A percentile compares a stretch with the other conserved stretches of the same genome.
phyloP scores from a whole-genome alignment of 805 yeast genomes.

The Candida ficus region DNA sequence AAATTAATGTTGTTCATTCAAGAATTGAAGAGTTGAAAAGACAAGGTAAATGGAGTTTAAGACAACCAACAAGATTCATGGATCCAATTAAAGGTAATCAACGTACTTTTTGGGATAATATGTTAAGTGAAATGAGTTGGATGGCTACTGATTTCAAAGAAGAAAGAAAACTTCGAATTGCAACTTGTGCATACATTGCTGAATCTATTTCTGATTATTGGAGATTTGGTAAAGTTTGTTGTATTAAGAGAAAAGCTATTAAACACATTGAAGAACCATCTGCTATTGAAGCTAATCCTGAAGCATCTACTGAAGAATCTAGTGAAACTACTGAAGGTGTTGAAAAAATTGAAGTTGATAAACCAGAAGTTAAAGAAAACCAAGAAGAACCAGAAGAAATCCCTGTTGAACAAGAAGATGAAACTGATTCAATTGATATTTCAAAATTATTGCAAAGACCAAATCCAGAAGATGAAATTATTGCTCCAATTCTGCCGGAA shows the following conservation, averaged over 20 bases:
- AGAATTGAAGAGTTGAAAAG: constrained; percentile 89
- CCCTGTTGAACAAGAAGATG: background rate
- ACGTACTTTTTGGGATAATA: constrained; percentile 60
- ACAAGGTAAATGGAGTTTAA: constrained; percentile 82
- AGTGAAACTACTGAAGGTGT: background rate
- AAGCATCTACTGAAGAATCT: too few relatives aligned
- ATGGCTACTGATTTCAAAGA: constrained; percentile 74
- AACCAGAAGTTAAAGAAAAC: background rate
- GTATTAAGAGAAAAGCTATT: constrained; percentile 51
- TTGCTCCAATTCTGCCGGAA: constrained; percentile 26
- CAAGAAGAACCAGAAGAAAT: background rate
- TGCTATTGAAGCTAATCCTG: too few relatives aligned
- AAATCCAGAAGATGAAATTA: constrained; percentile 30
- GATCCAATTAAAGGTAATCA: constrained; percentile 51
- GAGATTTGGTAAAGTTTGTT: constrained; percentile 64
- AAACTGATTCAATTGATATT: constrained; percentile 32
- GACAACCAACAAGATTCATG: constrained; percentile 69
- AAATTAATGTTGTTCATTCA: constrained; percentile 82
- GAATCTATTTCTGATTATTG: constrained; percentile 74
- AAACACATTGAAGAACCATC: constrained; percentile 22
- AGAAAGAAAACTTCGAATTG: constrained; percentile 60
- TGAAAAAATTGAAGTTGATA: background rate
- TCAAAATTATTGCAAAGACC: constrained; percentile 29
- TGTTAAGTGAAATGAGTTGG: constrained; percentile 80
- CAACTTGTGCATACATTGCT: constrained; percentile 65